A percentile compares a stretch with the other conserved stretches of the same genome.
phyloP scores from a whole-genome alignment of 495 filamentous ascomycete genomes.

The Pyrenopolyporus hunteri region DNA sequence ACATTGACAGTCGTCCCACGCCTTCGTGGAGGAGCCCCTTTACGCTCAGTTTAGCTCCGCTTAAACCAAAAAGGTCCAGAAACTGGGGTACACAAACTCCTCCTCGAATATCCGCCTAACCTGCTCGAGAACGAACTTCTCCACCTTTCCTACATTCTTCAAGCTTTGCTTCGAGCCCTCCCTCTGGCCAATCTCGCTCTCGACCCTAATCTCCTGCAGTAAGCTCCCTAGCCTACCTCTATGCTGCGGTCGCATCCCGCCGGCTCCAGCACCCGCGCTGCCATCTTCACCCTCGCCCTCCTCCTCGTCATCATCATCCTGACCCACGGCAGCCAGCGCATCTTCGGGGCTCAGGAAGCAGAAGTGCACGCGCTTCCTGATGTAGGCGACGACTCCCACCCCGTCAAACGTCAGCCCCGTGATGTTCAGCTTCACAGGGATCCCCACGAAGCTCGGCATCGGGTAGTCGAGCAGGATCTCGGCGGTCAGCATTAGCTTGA shows the following conservation, averaged over 20 bases:
- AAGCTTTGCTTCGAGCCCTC: slow-evolving; percentile 90
- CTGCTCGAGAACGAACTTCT: slow-evolving; percentile 95
- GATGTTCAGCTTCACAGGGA: slow-evolving; percentile 89
- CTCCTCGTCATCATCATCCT: slow-evolving; percentile 51
- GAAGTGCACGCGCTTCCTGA: slow-evolving; percentile 82
- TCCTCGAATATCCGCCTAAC: slow-evolving; percentile 97
- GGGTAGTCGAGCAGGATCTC: slow-evolving; percentile 97
- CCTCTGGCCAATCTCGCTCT: slow-evolving; percentile 94
- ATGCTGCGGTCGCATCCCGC: slow-evolving; percentile 20
- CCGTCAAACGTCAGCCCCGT: slow-evolving; percentile 95
- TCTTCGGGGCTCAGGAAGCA: slow-evolving; percentile 92
- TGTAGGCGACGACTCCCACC: slow-evolving; percentile 87
- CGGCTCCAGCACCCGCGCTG: neutral
- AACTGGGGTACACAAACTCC: slow-evolving; percentile 97
- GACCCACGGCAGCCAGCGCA: slow-evolving; percentile 69
- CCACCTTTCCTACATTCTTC: slow-evolving; percentile 98
- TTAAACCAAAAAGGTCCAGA: slow-evolving; percentile 93
- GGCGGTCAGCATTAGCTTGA: slow-evolving; percentile 85
- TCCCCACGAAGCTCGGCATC: slow-evolving; percentile 93
- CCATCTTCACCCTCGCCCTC: slow-evolving; percentile 30
- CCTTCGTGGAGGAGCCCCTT: no score
- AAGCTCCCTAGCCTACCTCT: slow-evolving; percentile 69
- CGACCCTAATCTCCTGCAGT: slow-evolving; percentile 89
- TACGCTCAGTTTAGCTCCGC: no score
- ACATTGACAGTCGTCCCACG: neutral